phyloP scores from a whole-genome alignment of 78 protist species.

The Andalucia godoyi region DNA sequence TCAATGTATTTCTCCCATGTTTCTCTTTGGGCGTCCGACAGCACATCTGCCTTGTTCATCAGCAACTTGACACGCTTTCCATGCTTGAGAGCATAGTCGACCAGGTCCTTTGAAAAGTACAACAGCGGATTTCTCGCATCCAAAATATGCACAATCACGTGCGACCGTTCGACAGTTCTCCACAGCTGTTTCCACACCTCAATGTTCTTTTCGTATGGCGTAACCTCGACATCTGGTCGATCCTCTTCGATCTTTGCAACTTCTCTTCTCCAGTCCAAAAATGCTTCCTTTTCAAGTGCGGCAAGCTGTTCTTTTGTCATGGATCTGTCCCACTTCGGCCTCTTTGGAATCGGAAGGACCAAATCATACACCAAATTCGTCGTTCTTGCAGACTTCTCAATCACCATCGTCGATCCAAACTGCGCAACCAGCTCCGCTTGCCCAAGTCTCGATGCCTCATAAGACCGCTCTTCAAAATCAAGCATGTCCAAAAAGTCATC shows the following conservation, averaged over 20 bases:
- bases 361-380: not conserved
- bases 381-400: not conserved
- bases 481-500: slow-evolving; percentile 3
- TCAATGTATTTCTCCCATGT: slow-evolving; percentile 62
- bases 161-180: slow-evolving; percentile 94
- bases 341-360: slow-evolving; percentile 52
- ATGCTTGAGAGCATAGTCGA: slow-evolving; percentile 18
- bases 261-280: slow-evolving; percentile 81
- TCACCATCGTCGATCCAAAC: not conserved
- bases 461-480: slow-evolving; percentile 2
- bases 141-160: slow-evolving; percentile 86
- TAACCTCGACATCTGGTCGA: slow-evolving; percentile 38
- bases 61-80: slow-evolving; percentile 52
- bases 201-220: slow-evolving; percentile 93
- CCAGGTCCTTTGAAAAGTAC: slow-evolving; percentile 73
- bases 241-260: slow-evolving; percentile 74
- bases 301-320: slow-evolving; percentile 53
- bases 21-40: slow-evolving; percentile 44
- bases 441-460: slow-evolving; percentile 21
- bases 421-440: slow-evolving; percentile 2
- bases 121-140: slow-evolving; percentile 95
- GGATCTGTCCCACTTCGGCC: slow-evolving; percentile 64
- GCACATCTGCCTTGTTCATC: slow-evolving; percentile 94
- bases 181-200: slow-evolving; percentile 98
- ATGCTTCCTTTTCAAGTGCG: slow-evolving; percentile 40